Evolutionary conservation across 352 stramenopile species (phyloP), one percentile per base, ranked within the genome.

Genomic region (Peronospora destructor): DNA sequence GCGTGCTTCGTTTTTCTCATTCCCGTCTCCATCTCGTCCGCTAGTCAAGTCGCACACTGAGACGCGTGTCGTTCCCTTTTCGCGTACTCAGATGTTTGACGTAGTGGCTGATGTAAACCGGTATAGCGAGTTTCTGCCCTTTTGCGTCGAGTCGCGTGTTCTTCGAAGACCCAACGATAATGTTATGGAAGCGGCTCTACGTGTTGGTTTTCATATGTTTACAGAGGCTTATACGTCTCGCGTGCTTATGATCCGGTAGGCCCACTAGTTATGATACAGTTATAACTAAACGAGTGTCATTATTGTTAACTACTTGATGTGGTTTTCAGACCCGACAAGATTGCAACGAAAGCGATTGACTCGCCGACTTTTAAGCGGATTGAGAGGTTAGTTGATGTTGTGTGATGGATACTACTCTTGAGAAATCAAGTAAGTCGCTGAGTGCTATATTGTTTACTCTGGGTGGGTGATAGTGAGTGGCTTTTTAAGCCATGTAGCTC

Each of bases 361-460:
- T 91, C 81, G 21, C 81, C 81, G 8, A 91, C 78, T 25, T 91
- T 91, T 53, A 91, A 91, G 61, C 76, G 76, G 40, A 89, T 91
- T 53, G 81, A 91, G 34, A 91, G 77, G 80, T 91, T 42, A 0
- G 56, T 45, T 21, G 21, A 14, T 12, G 19, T 37, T 56, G 14
- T 40, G 16, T 33, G 23, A 17, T 11, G 7, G 7, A 0, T 4
- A 50, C 2, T 25, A 23, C 11, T 17, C 6, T 37, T 34, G 33
- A n/a, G 13, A 4, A 23, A 40, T 41, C 13, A 59, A 23, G 11
- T 19, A 45, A 32, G 46, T 51, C 14, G 59, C 28, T 59, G 6
- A 56, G 41, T 4, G 8, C 14, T 32, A 35, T 28, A 11, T 47
- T 21, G 0, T 42, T 53, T 26, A 0, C 43, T 49, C 38, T 3